Conservation (phyloP, 257 asterid genomes). For the Plantago major region DNA sequence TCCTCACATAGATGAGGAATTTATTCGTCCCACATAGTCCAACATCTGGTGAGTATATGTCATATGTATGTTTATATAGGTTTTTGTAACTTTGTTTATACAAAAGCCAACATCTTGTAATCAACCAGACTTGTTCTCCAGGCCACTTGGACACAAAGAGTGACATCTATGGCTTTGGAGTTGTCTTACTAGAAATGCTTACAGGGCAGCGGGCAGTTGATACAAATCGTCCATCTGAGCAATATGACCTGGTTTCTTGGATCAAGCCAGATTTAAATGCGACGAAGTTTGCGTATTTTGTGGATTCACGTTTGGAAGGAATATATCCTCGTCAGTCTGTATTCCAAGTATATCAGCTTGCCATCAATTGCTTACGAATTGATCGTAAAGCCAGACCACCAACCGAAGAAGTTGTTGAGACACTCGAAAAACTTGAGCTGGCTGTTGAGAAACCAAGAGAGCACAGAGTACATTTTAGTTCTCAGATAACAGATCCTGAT, state of each 20-base stretch:
- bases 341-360: slow-evolving; percentile 22
- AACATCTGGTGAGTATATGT: no score
- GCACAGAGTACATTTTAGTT: slow-evolving; percentile 19
- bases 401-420: slow-evolving; percentile 28
- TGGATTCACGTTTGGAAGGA: slow-evolving; percentile 33
- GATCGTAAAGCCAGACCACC: slow-evolving; percentile 24
- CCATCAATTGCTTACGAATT: slow-evolving; percentile 21
- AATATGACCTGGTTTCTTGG: slow-evolving; percentile 22
- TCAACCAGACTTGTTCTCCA: slow-evolving; percentile 18
- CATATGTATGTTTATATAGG: not conserved
- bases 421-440: slow-evolving; percentile 15
- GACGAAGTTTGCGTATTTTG: slow-evolving; percentile 15
- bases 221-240: slow-evolving; percentile 11
- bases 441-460: slow-evolving; percentile 18
- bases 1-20: no score
- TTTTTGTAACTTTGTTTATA: not conserved
- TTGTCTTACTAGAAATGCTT: slow-evolving; percentile 31
- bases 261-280: slow-evolving; percentile 23
- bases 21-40: no score
- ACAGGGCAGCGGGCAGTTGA: slow-evolving; percentile 29
- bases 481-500: not conserved
- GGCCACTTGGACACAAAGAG: slow-evolving; percentile 33
- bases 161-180: slow-evolving; percentile 33
- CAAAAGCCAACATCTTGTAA: not conserved
- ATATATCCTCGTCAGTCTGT: slow-evolving; percentile 17